Evolutionary conservation across 495 filamentous ascomycete genomes (phyloP), one percentile per base, ranked within the genome.

Genomic region (Chaetomium cochliodes): DNA sequence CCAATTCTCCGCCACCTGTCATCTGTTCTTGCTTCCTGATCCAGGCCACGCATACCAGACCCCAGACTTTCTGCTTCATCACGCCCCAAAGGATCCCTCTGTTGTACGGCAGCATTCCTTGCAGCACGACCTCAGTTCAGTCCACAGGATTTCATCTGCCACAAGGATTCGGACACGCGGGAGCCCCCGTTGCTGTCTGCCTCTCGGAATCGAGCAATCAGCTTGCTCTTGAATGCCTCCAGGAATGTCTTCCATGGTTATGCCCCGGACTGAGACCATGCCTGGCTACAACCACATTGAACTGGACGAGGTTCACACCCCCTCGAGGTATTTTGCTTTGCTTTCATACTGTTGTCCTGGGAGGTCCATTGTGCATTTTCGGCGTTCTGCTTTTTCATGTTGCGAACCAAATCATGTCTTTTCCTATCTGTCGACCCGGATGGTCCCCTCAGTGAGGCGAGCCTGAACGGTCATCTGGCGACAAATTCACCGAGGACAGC

Each of bases 241-340:
- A 63, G 69, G 69, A 76, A 77, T 79, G 77, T 76, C 74, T 76
- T 70, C 78, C 72, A 70, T 79, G 76, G 73, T 78, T 77, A 65
- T 78, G 67, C 65, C 76, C 73, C 74, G 74, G 71, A 72, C 66
- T 69, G 74, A 79, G 62, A 80, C 65, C 68, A 81, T 82, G 80
- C 73, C 79, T 73, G 74, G 74, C 69, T 81, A 70, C 74, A 81
- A 75, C 62, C 75, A 78, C 68, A 64, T 75, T 72, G 79, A 81
- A 70, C 73, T 80, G 73, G 80, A 82, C 66, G 79, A 82, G 73
- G 79, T 81, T 72, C 79, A 81, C 71, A 80, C 79, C 70, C 80
- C 79, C 72, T 78, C 80, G 72, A 82, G 80, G 80, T 82, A 81
- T 80, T 77, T 76, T 74, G 68, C 67, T 56, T 63, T 73, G 65